Conservation (phyloP, 345 rosid species). For the Eucalyptus tenuipes region DNA sequence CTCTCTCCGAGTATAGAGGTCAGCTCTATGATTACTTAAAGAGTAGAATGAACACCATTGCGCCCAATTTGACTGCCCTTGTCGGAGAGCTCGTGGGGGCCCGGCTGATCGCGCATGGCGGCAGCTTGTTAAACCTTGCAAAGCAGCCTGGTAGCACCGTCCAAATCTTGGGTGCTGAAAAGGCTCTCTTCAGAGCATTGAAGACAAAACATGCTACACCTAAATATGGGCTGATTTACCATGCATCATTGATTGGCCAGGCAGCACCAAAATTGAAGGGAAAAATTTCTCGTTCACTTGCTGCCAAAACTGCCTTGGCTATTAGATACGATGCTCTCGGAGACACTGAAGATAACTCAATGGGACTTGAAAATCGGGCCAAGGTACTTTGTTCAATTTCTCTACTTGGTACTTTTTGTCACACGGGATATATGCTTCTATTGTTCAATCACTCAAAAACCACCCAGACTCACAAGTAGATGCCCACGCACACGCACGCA, state of each 20-base stretch:
- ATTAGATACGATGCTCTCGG: slow-evolving; percentile 89
- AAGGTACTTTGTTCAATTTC: slow-evolving; percentile 27
- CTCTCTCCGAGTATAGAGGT: slow-evolving; percentile 83
- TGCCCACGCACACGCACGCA: background rate
- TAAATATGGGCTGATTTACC: slow-evolving; percentile 79
- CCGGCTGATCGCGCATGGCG: slow-evolving; percentile 89
- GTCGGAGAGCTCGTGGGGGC: slow-evolving; percentile 99
- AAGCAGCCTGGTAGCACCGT: slow-evolving; percentile 93
- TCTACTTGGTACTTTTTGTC: background rate
- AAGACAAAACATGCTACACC: slow-evolving; percentile 95
- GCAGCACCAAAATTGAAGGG: slow-evolving; percentile 83
- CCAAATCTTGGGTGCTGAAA: slow-evolving; percentile 94
- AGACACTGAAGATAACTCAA: slow-evolving; percentile 56
- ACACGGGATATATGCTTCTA: background rate
- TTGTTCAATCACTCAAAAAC: background rate
- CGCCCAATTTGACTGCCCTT: slow-evolving; percentile 88
- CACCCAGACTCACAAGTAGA: background rate
- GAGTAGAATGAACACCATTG: slow-evolving; percentile 86
- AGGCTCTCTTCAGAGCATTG: slow-evolving; percentile 86
- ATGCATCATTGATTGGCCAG: slow-evolving; percentile 87
- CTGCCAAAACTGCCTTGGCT: slow-evolving; percentile 74
- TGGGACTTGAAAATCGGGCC: slow-evolving; percentile 75
- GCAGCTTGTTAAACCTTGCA: slow-evolving; percentile 82
- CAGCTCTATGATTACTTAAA: slow-evolving; percentile 80
- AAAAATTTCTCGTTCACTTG: slow-evolving; percentile 78